Conservation (phyloP, 306 rosid genomes). For the Quercus wislizeni region DNA sequence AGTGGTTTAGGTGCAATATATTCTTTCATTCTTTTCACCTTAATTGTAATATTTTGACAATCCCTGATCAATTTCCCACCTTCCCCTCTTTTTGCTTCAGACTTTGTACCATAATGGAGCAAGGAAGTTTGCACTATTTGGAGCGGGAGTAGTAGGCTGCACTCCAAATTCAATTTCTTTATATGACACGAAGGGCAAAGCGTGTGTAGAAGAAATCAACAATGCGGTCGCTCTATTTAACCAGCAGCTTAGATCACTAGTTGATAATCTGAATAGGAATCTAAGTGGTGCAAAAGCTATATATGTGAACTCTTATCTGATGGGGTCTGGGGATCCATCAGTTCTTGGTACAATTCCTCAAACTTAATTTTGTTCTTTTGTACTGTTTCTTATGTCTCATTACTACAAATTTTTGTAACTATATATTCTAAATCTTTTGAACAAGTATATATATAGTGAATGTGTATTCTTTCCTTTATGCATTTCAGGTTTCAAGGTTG, state of each 20-base stretch:
- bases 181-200: constrained; percentile 1
- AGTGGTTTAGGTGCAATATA: too few relatives aligned
- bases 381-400: background rate
- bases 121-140: constrained; percentile 39
- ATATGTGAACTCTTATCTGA: constrained; percentile 20
- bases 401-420: too few relatives aligned
- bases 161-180: constrained; percentile 15
- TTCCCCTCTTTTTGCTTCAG: constrained; percentile 7
- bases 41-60: too few relatives aligned
- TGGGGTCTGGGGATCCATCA: background rate
- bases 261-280: constrained; percentile 9
- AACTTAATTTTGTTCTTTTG: background rate
- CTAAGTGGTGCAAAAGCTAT: constrained; percentile 21
- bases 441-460: too few relatives aligned
- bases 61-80: too few relatives aligned
- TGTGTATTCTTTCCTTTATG: background rate
- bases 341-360: constrained; percentile 13
- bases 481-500: constrained; percentile 17
- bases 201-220: constrained; percentile 34
- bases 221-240: constrained; percentile 18
- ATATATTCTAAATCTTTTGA: too few relatives aligned
- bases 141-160: constrained; percentile 44
- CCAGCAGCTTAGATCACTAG: constrained; percentile 21
- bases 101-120: constrained; percentile 38
- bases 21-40: too few relatives aligned